A percentile compares a stretch with the other conserved stretches of the same genome.
phyloP scores from a whole-genome alignment of 2,329 filamentous ascomycete genomes.

The Sarocladium kiliense region DNA sequence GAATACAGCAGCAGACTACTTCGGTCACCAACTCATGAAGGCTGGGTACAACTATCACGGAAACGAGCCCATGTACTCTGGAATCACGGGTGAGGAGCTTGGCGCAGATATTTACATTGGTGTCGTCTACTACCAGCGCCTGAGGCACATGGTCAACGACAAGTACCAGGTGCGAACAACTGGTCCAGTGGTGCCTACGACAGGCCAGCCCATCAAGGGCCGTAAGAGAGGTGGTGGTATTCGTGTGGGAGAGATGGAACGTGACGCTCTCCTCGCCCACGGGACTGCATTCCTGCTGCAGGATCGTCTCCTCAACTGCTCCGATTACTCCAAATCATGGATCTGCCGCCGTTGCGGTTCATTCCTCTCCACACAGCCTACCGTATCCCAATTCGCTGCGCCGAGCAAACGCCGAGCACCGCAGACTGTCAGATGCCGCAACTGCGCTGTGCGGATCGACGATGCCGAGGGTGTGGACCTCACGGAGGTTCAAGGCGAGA shows the following conservation, averaged over 20 bases:
- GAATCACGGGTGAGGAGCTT: constrained; percentile 91
- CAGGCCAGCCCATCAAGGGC: constrained; percentile 95
- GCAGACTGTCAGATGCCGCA: constrained; percentile 70
- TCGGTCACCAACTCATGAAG: constrained; percentile 90
- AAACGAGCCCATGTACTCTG: constrained; percentile 98
- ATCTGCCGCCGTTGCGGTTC: constrained; percentile 85
- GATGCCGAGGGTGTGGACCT: constrained; percentile 52
- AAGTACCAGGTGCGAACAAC: constrained; percentile 98
- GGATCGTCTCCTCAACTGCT: constrained; percentile 94
- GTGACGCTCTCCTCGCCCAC: constrained; percentile 90
- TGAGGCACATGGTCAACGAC: constrained; percentile 99
- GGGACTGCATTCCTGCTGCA: constrained; percentile 92
- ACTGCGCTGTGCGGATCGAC: constrained; percentile 63
- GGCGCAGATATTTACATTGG: constrained; percentile 94
- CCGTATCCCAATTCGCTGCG: constrained; percentile 54
- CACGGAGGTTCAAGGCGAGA: constrained; percentile 59
- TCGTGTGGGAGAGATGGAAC: constrained; percentile 98
- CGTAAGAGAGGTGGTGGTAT: constrained; percentile 96
- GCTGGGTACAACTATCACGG: constrained; percentile 98
- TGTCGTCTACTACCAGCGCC: constrained; percentile 95
- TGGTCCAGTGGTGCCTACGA: constrained; percentile 82
- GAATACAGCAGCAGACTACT: constrained; percentile 88
- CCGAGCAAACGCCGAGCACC: constrained; percentile 60
- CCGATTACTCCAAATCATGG: constrained; percentile 85
- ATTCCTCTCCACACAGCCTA: constrained; percentile 83